Conservation (phyloP, 2,329 filamentous ascomycete genomes). For the Colletotrichum brevisporum region DNA sequence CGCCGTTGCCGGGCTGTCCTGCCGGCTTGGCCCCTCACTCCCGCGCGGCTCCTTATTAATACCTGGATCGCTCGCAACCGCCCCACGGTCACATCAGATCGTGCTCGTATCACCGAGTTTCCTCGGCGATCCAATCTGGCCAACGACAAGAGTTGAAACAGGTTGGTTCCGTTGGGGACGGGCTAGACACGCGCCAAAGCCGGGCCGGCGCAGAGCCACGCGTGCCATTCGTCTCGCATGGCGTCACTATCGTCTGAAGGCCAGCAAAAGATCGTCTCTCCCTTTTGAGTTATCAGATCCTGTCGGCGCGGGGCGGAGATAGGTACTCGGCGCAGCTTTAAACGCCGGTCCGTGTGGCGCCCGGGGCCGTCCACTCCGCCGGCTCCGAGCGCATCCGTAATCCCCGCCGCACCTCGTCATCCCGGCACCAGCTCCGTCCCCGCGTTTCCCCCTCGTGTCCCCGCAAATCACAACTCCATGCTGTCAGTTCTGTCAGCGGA, state of each 20-base stretch:
- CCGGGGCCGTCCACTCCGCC: too few species aligned
- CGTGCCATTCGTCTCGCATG: conserved; percentile 25
- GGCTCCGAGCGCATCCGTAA: too few species aligned
- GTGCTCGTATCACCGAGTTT: conserved; percentile 34
- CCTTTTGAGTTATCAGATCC: conserved; percentile 30
- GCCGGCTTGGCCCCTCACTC: conserved; percentile 11
- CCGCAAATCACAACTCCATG: too few species aligned
- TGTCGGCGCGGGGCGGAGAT: conserved; percentile 20
- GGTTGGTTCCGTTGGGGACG: neutral
- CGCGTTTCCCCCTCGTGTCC: too few species aligned
- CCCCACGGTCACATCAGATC: too few species aligned
- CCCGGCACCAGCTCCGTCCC: too few species aligned
- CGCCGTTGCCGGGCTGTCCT: neutral
- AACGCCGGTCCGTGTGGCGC: too few species aligned
- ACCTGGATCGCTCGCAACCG: neutral
- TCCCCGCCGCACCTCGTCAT: too few species aligned
- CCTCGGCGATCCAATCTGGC: conserved; percentile 12
- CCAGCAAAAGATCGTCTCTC: conserved; percentile 1
- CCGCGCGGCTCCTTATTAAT: conserved; percentile 36
- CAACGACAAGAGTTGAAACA: neutral
- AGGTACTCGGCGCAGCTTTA: conserved; percentile 6
- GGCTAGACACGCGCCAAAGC: neutral
- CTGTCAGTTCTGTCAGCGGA: too few species aligned
- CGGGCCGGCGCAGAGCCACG: conserved; percentile 11
- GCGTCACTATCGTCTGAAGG: conserved; percentile 2